Evolutionary conservation across 371 early-diverging fungal genomes (phyloP), one percentile per base, ranked within the genome.

Genomic region (Caulochytrium protostelioides): DNA sequence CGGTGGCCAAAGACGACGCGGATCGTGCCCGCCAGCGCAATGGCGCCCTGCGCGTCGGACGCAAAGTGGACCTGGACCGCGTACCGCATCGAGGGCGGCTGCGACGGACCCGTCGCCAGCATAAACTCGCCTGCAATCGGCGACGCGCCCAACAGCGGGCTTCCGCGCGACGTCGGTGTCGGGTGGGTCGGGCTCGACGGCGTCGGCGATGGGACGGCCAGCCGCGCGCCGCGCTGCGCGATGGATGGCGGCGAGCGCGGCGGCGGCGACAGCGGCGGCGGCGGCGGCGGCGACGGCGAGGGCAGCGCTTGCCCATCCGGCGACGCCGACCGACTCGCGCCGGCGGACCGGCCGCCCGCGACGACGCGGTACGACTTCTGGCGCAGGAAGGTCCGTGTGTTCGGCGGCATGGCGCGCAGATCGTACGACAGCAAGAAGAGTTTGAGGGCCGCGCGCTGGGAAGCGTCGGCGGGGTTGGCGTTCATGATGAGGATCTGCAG

Each of bases 341-440:
- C n/a, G n/a, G n/a, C n/a, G n/a, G n/a, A n/a, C n/a, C n/a, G n/a
- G n/a, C n/a, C n/a, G n/a, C n/a, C n/a, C n/a, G n/a, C n/a, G n/a
- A n/a, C n/a, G n/a, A n/a, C n/a, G n/a, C n/a, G n/a, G 31, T 52
- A 63, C 1, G 71, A 69, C 41, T 80, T 81, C 49, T 82, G 82
- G 6, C 84, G 65, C 16, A 84, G 46, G 44, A 82, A 76, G 6
- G 84, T 84, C 44, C 78, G 78, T 4, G 70, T 59, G 21, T 50
- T 49, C 6, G 57, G 40, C 0, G 82, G 81, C 79, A 82, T 76
- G 26, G 74, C 76, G 4, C 52, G 52, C 33, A 81, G 66, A 46
- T 84, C 78, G 43, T 82, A 84, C 0, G 80, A 82, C 1, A 84
- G 54, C 22, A 82, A 38, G 39, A 79, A 82, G 0, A 82, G 47